phyloP scores from a whole-genome alignment of 1,284 basidiomycete genomes.

The Apiotrichum veenhuisii region DNA sequence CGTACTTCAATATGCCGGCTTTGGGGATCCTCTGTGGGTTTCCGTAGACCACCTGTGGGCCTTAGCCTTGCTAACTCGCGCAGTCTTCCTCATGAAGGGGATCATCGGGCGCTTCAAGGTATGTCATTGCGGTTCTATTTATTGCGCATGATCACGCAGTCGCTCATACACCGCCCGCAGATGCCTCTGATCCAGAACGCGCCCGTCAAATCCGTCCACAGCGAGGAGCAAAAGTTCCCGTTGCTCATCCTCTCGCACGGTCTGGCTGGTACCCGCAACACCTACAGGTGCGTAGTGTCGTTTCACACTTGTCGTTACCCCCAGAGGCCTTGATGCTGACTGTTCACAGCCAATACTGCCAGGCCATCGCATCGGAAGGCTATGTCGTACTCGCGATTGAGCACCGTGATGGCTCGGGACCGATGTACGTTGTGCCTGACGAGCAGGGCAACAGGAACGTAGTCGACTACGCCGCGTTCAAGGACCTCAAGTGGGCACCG shows the following conservation, averaged over 20 bases:
- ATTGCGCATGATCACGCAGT: background rate
- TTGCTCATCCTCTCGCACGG: conserved; percentile 78
- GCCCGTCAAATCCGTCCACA: background rate
- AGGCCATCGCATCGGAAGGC: conserved; percentile 65
- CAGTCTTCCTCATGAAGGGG: background rate
- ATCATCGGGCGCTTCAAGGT: conserved; percentile 1
- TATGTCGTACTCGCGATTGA: conserved; percentile 71
- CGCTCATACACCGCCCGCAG: background rate
- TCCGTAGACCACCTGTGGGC: too few relatives aligned
- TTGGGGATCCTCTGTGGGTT: background rate
- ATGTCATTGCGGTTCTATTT: background rate
- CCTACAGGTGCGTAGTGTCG: conserved; percentile 57
- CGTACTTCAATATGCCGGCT: background rate
- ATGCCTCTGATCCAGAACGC: background rate
- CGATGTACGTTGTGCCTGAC: conserved; percentile 45
- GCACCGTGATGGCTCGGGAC: conserved; percentile 71
- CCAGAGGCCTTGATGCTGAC: background rate
- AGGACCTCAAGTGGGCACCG: background rate
- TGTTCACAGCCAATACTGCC: conserved; percentile 59
- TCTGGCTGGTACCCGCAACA: conserved; percentile 66
- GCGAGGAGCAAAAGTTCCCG: conserved; percentile 55
- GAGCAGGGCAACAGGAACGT: conserved; percentile 1
- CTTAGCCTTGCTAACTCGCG: background rate
- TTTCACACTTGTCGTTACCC: background rate
- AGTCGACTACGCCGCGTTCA: background rate